A percentile compares a stretch with the other conserved stretches of the same genome.
These are phyloP conservation scores for Pulveroboletus ravenelii DNA, from an alignment of 768 basidiomycete genomes.

Conservation along the genomic window DNA sequence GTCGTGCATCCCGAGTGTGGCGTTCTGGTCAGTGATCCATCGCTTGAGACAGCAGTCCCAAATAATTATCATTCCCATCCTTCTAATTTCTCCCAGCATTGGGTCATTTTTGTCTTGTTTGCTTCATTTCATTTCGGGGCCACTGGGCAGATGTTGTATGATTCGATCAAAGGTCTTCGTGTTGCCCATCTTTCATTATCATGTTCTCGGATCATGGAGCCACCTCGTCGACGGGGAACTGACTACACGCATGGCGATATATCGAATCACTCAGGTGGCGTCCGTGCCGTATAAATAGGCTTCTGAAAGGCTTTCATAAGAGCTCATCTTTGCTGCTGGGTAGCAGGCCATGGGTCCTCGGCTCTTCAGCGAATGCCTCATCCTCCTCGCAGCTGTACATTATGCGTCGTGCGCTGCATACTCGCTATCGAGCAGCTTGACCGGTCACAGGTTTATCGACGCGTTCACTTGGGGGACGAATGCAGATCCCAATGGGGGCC, in stretches of 20 bases:
- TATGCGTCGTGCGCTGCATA: conserved; percentile 40
- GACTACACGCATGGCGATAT: background rate
- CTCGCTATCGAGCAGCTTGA: conserved; percentile 38
- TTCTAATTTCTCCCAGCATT: no score
- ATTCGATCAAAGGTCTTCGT: no score
- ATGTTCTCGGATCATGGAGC: background rate
- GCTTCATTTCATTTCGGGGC: no score
- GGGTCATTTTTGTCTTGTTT: no score
- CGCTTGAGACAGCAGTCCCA: no score
- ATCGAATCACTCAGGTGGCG: background rate
- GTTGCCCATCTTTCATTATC: background rate
- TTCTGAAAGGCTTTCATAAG: no score
- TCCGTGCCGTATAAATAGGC: background rate
- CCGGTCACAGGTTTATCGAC: conserved; percentile 46
- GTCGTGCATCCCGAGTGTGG: no score
- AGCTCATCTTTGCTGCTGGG: background rate
- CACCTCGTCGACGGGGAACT: background rate
- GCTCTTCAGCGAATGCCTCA: background rate
- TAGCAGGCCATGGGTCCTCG: background rate
- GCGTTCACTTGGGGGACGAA: conserved; percentile 26
- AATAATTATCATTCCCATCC: no score
- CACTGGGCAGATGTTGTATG: no score
- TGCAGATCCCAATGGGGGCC: conserved; percentile 29
- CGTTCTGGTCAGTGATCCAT: no score
- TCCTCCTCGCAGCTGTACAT: conserved; percentile 5